phyloP scores from a whole-genome alignment of 768 basidiomycete species.

The Lactifluus hygrophoroides region DNA sequence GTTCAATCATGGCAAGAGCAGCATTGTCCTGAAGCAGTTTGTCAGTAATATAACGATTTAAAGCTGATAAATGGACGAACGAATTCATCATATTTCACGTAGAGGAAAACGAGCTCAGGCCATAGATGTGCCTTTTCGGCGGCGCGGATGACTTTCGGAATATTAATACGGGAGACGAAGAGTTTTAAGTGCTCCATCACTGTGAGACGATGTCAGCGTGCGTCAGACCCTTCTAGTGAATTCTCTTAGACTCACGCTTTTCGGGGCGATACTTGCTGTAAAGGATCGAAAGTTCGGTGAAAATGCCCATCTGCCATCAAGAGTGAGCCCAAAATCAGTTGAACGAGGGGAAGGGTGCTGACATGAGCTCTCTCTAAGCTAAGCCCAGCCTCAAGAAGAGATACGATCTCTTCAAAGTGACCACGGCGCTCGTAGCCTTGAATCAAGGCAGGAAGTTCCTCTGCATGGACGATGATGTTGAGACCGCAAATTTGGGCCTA shows the following conservation, averaged over 20 bases:
- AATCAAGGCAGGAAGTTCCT: conserved; percentile 67
- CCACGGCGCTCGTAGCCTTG: conserved; percentile 85
- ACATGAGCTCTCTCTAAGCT: conserved; percentile 95
- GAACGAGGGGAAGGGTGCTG: conserved; percentile 23
- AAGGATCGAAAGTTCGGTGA: conserved; percentile 86
- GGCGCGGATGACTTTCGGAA: conserved; percentile 97
- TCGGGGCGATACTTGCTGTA: conserved; percentile 94
- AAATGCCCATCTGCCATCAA: conserved; percentile 76
- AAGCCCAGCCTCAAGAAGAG: conserved; percentile 87
- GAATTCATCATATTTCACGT: conserved; percentile 97
- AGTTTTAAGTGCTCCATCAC: conserved; percentile 99
- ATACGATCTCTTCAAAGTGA: conserved; percentile 89
- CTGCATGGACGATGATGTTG: conserved; percentile 93
- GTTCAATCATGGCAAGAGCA: conserved; percentile 96
- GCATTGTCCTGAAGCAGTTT: conserved; percentile 70
- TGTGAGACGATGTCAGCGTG: conserved; percentile 26
- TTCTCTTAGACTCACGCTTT: conserved; percentile 54
- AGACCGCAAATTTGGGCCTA: conserved; percentile 98
- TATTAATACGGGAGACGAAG: conserved; percentile 93
- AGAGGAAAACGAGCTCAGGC: conserved; percentile 97
- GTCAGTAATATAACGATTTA: neutral
- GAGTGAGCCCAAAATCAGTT: conserved; percentile 6
- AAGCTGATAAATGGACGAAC: conserved; percentile 33
- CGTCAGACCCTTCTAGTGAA: neutral
- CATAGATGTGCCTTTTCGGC: conserved; percentile 95